A percentile compares a stretch with the other conserved stretches of the same genome.
phyloP scores from a whole-genome alignment of 2,329 filamentous ascomycete genomes.

The Cytospora paraplurivora region DNA sequence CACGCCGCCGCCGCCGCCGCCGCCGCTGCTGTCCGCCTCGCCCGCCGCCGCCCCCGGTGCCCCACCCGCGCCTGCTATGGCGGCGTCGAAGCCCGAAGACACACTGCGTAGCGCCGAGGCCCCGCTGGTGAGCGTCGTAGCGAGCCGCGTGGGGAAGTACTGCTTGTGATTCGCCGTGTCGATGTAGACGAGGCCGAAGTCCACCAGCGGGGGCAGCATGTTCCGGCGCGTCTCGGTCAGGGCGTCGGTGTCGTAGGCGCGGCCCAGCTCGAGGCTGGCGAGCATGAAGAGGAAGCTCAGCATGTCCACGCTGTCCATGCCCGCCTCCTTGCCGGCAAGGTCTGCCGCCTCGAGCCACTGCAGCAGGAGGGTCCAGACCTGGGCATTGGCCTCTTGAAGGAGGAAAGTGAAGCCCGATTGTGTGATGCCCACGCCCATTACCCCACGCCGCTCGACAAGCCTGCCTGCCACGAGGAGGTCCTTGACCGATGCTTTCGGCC shows the following conservation, averaged over 20 bases:
- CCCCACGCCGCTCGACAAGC: slow-evolving; percentile 65
- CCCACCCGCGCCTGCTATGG: slow-evolving; percentile 55
- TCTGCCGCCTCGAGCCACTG: slow-evolving; percentile 89
- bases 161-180: slow-evolving; percentile 59
- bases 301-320: slow-evolving; percentile 87
- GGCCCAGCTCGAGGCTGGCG: slow-evolving; percentile 87
- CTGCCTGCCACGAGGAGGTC: slow-evolving; percentile 78
- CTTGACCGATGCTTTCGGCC: slow-evolving; percentile 78
- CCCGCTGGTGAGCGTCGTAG: slow-evolving; percentile 85
- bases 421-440: slow-evolving; percentile 71
- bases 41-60: slow-evolving; percentile 68
- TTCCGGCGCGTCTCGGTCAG: slow-evolving; percentile 79
- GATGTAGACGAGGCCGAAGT: slow-evolving; percentile 89
- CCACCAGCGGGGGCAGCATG: slow-evolving; percentile 87
- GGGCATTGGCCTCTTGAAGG: slow-evolving; percentile 91
- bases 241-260: slow-evolving; percentile 84
- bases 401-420: slow-evolving; percentile 93
- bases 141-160: slow-evolving; percentile 89
- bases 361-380: slow-evolving; percentile 93
- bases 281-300: slow-evolving; percentile 95
- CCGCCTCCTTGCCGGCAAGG: slow-evolving; percentile 42
- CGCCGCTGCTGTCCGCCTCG: slow-evolving; percentile 55
- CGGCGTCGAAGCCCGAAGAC: slow-evolving; percentile 68
- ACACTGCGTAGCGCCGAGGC: slow-evolving; percentile 70
- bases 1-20: slow-evolving; percentile 43